Evolutionary conservation across 2,329 filamentous ascomycete species (phyloP).

Genomic region (Claviceps humidiphila): DNA sequence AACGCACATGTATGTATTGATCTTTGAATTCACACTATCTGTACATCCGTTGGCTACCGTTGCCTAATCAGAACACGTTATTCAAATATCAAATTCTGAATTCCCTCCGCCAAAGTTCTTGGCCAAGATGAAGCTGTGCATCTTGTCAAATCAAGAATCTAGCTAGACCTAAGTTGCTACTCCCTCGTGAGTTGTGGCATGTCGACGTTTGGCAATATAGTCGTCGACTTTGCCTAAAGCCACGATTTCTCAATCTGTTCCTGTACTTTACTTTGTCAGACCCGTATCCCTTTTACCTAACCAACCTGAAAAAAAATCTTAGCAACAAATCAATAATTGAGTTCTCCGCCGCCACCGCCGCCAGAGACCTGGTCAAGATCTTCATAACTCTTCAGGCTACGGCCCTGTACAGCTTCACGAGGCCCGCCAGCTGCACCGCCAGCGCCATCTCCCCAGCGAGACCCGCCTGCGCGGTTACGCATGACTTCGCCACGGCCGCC

Average conservation of each 20-base stretch:
- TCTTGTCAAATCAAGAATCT: not conserved
- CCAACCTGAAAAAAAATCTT: slow-evolving; percentile 11
- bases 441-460: slow-evolving; percentile 62
- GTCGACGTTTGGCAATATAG: not conserved
- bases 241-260: not conserved
- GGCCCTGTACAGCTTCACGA: slow-evolving; percentile 79
- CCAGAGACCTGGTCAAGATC: slow-evolving; percentile 79
- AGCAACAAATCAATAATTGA: slow-evolving; percentile 57
- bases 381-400: slow-evolving; percentile 93
- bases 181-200: not conserved
- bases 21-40: not conserved
- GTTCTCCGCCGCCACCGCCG: slow-evolving; percentile 59
- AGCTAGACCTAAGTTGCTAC: not conserved
- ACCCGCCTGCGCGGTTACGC: slow-evolving; percentile 35
- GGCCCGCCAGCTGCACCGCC: slow-evolving; percentile 69
- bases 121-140: not conserved
- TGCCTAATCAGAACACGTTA: not conserved
- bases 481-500: slow-evolving; percentile 41
- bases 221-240: not conserved
- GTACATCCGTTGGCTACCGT: not conserved
- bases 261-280: not conserved
- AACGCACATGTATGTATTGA: too few relatives aligned
- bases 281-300: slow-evolving; percentile 12
- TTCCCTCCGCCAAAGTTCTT: not conserved
- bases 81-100: not conserved